Conservation (phyloP, 441 rosid species). For the Populus tomentosa region DNA sequence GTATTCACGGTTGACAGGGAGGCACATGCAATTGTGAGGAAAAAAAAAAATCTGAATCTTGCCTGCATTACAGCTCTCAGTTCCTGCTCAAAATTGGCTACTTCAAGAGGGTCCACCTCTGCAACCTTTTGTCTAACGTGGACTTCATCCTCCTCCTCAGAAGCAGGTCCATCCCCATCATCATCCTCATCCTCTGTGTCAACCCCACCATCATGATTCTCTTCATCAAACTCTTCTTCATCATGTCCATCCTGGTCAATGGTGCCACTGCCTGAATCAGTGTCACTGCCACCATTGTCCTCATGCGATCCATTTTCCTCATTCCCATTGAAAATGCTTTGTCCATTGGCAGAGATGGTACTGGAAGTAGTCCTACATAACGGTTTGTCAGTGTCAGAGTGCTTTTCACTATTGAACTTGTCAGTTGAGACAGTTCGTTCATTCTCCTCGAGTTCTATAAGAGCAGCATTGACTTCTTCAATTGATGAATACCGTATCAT, state of each 20-base stretch:
- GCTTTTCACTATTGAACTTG: conserved; percentile 55
- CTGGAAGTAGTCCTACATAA: conserved; percentile 32
- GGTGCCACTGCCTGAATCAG: conserved; percentile 85
- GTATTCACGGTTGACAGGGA: too few relatives aligned
- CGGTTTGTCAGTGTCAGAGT: conserved; percentile 61
- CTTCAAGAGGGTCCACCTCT: conserved; percentile 79
- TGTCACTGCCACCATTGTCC: conserved; percentile 58
- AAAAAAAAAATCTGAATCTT: conserved; percentile 27
- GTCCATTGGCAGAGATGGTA: conserved; percentile 47
- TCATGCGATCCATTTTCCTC: conserved; percentile 73
- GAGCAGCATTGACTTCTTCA: conserved; percentile 85
- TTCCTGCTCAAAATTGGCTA: conserved; percentile 80
- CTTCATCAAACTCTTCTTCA: conserved; percentile 82
- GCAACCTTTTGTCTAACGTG: conserved; percentile 81
- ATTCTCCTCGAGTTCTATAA: conserved; percentile 74
- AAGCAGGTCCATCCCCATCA: conserved; percentile 66
- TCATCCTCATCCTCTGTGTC: conserved; percentile 74
- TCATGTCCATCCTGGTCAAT: conserved; percentile 43
- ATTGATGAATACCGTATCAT: conserved; percentile 69
- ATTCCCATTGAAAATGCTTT: conserved; percentile 40
- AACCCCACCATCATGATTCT: conserved; percentile 27
- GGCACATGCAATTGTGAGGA: neutral
- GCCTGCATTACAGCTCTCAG: conserved; percentile 93
- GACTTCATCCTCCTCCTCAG: conserved; percentile 88
- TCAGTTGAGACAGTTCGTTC: conserved; percentile 57